Conservation (phyloP, 768 basidiomycete genomes). For the Russula sp. region DNA sequence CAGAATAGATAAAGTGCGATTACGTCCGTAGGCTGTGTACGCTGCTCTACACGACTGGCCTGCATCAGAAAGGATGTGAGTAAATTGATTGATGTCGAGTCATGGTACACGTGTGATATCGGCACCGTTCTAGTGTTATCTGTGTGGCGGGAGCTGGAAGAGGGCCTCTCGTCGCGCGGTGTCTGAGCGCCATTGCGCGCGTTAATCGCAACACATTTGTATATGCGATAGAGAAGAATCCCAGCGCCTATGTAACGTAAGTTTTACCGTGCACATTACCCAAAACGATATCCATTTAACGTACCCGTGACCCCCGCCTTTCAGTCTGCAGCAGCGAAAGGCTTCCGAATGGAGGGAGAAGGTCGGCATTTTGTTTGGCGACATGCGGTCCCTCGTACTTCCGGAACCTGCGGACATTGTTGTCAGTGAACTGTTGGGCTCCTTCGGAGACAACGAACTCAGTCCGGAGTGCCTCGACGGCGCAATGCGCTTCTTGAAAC, state of each 20-base stretch:
- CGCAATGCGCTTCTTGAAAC: conserved; percentile 87
- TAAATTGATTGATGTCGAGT: conserved; percentile 14
- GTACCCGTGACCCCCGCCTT: conserved; percentile 6
- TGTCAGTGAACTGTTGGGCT: conserved; percentile 93
- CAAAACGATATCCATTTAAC: conserved; percentile 25
- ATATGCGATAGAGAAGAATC: conserved; percentile 95
- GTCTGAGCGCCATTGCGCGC: conserved; percentile 71
- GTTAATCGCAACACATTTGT: conserved; percentile 60
- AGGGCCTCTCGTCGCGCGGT: conserved; percentile 87
- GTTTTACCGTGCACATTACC: conserved; percentile 36
- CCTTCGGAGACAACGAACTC: conserved; percentile 97
- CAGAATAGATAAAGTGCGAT: background rate
- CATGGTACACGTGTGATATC: background rate
- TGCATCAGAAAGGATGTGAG: conserved; percentile 59
- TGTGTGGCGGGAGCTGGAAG: conserved; percentile 95
- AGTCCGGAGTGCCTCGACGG: conserved; percentile 98
- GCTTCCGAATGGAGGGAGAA: conserved; percentile 76
- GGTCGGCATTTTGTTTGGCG: conserved; percentile 86
- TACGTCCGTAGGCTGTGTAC: conserved; percentile 61
- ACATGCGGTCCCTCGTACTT: conserved; percentile 82
- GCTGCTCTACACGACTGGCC: conserved; percentile 74
- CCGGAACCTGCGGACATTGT: conserved; percentile 91
- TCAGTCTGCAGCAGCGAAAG: conserved; percentile 80
- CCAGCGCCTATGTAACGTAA: conserved; percentile 92
- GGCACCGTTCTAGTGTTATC: conserved; percentile 53